Base-by-base conservation (phyloP, 768 basidiomycete species). In the Ramaria sp. region DNA sequence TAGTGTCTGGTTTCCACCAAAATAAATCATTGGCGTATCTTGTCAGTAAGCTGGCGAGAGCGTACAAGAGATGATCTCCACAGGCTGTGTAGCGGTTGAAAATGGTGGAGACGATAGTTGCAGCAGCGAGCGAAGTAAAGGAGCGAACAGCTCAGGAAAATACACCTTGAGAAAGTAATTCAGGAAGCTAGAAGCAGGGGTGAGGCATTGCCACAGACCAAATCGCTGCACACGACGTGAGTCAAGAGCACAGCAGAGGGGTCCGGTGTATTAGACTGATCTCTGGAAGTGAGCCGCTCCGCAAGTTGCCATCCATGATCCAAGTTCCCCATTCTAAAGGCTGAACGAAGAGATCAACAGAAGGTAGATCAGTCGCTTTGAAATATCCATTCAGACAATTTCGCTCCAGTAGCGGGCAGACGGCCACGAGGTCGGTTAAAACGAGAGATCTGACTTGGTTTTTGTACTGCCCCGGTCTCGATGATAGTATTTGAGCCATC, bases 141-240 rank as follows among this genome's bases (percentile, higher is more conserved):
- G 86, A 0, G 82, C 86, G 11, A 90, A 74, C 1, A 94, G 78
- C 58, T 88, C 81, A 0, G 88, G 87, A 64, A 93, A 93, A 69
- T 94, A 94, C 12, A 94, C 79, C 86, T 92, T 61, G 9, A 57
- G 30, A 51, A 20, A 55, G 41, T 48, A 12, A n/a, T 60, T 17
- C 34, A 37, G 34, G 34, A 50, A 30, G n/a, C 43, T 39, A 27
- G 17, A 59, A 27, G 20, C n/a, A 15, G 37, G 17, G 27, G n/a
- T 10, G n/a, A 24, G 30, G 34, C 24, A 30, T 42, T n/a, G 3
- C 27, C 13, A 42, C 45, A 45, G 20, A 89, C 89, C 54, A 93
- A 76, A 69, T 92, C 90, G 66, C 91, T 91, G 68, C 89, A 88
- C 20, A 91, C 67, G 46, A 93, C 77, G 64, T 89, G 86, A 1